These are phyloP conservation scores for Leishmania tropica DNA, from an alignment of 208 protist genomes.

Conservation along the genomic window DNA sequence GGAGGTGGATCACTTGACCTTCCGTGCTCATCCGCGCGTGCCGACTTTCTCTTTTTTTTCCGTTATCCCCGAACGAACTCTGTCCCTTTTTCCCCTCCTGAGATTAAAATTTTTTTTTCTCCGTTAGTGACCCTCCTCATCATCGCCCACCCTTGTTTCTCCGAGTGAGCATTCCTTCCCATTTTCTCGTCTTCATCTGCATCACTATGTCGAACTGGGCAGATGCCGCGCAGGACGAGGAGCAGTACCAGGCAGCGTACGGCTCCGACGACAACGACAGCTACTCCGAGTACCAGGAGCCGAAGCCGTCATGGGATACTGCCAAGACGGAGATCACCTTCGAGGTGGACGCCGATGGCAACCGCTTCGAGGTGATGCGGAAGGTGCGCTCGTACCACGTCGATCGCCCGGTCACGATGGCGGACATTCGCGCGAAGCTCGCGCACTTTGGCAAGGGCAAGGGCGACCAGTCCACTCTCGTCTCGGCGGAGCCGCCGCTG, in stretches of 20 bases:
- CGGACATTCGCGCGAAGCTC: constrained; percentile 62
- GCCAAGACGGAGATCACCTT: constrained; percentile 49
- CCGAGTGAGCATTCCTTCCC: not conserved
- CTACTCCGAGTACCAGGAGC: constrained; percentile 38
- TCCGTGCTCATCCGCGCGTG: not conserved
- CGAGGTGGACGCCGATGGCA: constrained; percentile 60
- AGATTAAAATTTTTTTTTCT: not conserved
- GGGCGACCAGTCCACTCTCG: constrained; percentile 37
- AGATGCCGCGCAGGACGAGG: constrained; percentile 62
- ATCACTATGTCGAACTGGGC: constrained; percentile 52
- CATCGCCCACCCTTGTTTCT: not conserved
- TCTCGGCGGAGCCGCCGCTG: constrained; percentile 68
- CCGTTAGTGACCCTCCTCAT: not conserved
- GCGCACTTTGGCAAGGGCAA: constrained; percentile 60
- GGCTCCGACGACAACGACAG: constrained; percentile 31
- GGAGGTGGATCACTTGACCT: not conserved
- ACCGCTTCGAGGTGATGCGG: constrained; percentile 65
- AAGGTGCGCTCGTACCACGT: constrained; percentile 71
- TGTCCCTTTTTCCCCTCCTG: not conserved
- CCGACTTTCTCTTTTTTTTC: not conserved
- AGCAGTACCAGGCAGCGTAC: constrained; percentile 34
- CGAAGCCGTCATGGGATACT: constrained; percentile 61
- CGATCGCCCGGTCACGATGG: constrained; percentile 43
- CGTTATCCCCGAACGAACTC: constrained; percentile 4
- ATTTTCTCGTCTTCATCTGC: not conserved